Conservation (phyloP, 257 asterid genomes). For the Primulina huaijiensis region DNA sequence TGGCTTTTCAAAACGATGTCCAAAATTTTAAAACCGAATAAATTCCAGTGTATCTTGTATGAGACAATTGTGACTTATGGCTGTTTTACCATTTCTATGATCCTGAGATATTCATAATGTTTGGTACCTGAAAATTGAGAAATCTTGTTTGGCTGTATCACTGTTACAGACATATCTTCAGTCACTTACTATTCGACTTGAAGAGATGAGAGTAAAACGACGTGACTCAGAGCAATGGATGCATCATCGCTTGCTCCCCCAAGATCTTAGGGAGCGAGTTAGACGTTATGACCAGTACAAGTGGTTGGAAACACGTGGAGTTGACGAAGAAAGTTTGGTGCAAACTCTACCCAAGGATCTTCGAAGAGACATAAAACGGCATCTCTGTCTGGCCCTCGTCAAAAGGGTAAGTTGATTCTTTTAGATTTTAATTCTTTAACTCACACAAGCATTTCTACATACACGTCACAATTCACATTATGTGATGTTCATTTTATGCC, state of each 20-base stretch:
- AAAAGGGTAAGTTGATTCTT: slow-evolving; percentile 65
- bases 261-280: slow-evolving; percentile 85
- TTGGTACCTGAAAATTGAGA: not conserved
- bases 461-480: not conserved
- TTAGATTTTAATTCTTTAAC: slow-evolving; percentile 10
- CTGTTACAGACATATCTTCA: slow-evolving; percentile 87
- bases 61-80: not conserved
- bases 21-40: not conserved
- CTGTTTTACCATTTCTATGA: not conserved
- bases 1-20: too few relatives aligned
- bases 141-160: slow-evolving; percentile 19
- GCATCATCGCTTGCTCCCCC: slow-evolving; percentile 97
- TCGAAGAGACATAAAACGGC: slow-evolving; percentile 94
- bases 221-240: slow-evolving; percentile 99
- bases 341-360: slow-evolving; percentile 95
- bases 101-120: slow-evolving; percentile 10
- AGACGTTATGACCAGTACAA: slow-evolving; percentile 97
- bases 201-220: slow-evolving; percentile 98
- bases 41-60: not conserved
- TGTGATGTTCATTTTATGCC: too few relatives aligned
- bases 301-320: slow-evolving; percentile 98
- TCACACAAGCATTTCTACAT: slow-evolving; percentile 8
- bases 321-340: slow-evolving; percentile 84
- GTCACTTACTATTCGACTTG: slow-evolving; percentile 94
- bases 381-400: slow-evolving; percentile 94